These are phyloP conservation scores for Dothideomycetes sp. DNA, from an alignment of 2,329 filamentous ascomycete genomes.

Conservation along the genomic window DNA sequence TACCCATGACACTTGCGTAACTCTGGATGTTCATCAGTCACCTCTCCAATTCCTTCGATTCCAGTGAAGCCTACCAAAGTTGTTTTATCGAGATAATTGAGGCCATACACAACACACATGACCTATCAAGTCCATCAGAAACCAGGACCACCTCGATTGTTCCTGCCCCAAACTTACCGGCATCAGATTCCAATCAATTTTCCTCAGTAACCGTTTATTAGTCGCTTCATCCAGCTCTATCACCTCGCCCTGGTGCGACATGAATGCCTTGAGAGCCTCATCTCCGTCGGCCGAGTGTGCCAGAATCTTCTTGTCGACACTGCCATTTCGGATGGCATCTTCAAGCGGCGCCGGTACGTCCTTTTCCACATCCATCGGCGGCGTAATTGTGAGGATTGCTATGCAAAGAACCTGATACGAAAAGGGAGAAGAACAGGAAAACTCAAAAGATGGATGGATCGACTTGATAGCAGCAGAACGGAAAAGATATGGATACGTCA, in stretches of 20 bases:
- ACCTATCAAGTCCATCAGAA: constrained; percentile 19
- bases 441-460: too few relatives aligned
- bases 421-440: too few relatives aligned
- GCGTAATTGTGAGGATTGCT: too few relatives aligned
- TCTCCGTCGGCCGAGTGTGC: constrained; percentile 51
- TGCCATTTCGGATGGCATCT: constrained; percentile 22
- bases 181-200: constrained; percentile 55
- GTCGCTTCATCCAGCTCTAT: constrained; percentile 48
- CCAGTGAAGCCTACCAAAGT: too few relatives aligned
- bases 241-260: constrained; percentile 37
- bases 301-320: constrained; percentile 30
- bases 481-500: too few relatives aligned
- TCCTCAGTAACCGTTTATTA: constrained; percentile 49
- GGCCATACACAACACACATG: constrained; percentile 48
- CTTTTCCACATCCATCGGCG: constrained; percentile 23
- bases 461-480: too few relatives aligned
- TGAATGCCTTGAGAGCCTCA: constrained; percentile 51
- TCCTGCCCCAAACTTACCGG: constrained; percentile 32
- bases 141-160: constrained; percentile 26
- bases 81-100: constrained; percentile 55
- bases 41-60: too few relatives aligned
- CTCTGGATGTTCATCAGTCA: too few relatives aligned
- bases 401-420: too few relatives aligned
- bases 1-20: constrained; percentile 1
- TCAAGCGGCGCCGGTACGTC: constrained; percentile 19